phyloP scores from a whole-genome alignment of 1,284 basidiomycete species.

The Ganoderma lucidum region DNA sequence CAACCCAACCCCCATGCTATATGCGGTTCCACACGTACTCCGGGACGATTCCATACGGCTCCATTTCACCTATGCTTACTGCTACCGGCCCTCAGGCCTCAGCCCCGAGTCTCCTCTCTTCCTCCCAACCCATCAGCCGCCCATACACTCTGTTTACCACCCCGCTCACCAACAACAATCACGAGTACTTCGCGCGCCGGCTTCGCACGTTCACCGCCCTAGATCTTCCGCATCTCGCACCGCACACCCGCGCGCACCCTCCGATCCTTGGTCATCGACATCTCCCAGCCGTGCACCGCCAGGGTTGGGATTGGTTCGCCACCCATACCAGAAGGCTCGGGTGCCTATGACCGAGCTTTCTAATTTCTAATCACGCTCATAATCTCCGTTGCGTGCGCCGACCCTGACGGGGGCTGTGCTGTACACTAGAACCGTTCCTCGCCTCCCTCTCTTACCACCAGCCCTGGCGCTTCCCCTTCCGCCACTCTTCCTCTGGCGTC shows the following conservation, averaged over 20 bases:
- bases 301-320: not conserved
- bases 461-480: not conserved
- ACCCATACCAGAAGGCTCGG: not conserved
- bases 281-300: not conserved
- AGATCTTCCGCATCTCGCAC: conserved; percentile 2
- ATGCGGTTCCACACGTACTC: not conserved
- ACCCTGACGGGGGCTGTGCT: conserved; percentile 4
- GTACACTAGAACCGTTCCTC: not conserved
- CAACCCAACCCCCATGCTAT: conserved; percentile 7
- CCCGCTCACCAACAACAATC: not conserved
- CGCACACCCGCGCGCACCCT: not conserved
- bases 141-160: not conserved
- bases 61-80: not conserved
- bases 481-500: not conserved
- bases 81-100: too few species aligned
- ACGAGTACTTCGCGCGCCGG: not conserved
- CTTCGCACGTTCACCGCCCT: not conserved
- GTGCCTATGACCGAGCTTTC: not conserved
- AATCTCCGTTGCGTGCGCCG: conserved; percentile 4
- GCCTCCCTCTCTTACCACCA: not conserved
- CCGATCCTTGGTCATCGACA: not conserved
- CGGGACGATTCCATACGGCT: not conserved
- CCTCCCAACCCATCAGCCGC: not conserved
- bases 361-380: not conserved
- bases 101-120: not conserved